A percentile compares a stretch with the other conserved stretches of the same genome.
Evolutionary conservation across 1,284 basidiomycete species (phyloP).

Genomic region (Leccinum subatratum): DNA sequence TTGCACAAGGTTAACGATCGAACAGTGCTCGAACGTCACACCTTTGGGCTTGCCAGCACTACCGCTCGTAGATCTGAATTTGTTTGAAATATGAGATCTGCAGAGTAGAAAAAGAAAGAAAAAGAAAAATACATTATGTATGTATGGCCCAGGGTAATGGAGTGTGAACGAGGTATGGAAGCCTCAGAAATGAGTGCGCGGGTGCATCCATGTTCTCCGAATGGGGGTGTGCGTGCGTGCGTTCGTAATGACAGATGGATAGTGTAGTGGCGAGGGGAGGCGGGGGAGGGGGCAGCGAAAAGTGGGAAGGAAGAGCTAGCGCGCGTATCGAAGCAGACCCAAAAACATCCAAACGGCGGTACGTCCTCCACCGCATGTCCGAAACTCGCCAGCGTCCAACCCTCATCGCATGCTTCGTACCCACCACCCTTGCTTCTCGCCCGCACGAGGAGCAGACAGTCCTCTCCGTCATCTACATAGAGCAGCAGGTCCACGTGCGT

Average conservation of each 20-base stretch:
- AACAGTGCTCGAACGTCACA: conserved; percentile 32
- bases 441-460: conserved; percentile 64
- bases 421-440: conserved; percentile 34
- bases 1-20: conserved; percentile 31
- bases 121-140: conserved; percentile 26
- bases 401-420: conserved; percentile 45
- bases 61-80: conserved; percentile 29
- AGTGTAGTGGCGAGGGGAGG: conserved; percentile 13
- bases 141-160: conserved; percentile 1
- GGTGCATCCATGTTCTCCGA: conserved; percentile 5
- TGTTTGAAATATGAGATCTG: not conserved
- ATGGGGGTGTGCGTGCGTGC: not conserved
- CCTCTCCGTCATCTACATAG: conserved; percentile 74
- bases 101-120: not conserved
- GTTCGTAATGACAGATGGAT: conserved; percentile 15
- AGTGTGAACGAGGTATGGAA: no score
- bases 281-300: conserved; percentile 7
- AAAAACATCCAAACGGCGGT: conserved; percentile 10
- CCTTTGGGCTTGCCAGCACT: conserved; percentile 28
- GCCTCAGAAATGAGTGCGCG: no score
- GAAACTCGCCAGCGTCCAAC: conserved; percentile 77
- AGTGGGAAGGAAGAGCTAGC: not conserved
- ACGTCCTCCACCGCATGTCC: conserved; percentile 4
- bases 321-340: conserved; percentile 16
- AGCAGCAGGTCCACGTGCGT: conserved; percentile 65